Evolutionary conservation across 352 stramenopile species (phyloP).

Genomic region (Phytophthora capsici): DNA sequence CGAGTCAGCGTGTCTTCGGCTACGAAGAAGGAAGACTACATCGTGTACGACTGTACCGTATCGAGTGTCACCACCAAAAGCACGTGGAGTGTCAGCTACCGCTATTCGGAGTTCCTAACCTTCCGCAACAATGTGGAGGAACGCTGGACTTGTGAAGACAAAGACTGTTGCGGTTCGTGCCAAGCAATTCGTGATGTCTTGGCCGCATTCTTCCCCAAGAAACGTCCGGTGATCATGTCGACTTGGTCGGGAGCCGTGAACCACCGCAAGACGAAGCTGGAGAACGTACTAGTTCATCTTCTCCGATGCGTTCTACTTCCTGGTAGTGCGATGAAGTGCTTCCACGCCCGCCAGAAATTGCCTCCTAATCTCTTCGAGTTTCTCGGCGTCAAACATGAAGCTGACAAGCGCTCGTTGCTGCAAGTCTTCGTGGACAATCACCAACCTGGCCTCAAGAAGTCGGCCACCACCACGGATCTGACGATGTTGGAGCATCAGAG

Average conservation of each 20-base stretch:
- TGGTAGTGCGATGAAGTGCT: conserved; percentile 78
- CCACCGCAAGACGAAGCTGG: conserved; percentile 62
- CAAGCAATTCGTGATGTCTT: conserved; percentile 75
- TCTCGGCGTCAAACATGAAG: conserved; percentile 57
- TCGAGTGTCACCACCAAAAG: conserved; percentile 57
- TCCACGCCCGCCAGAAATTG: conserved; percentile 51
- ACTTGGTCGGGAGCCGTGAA: conserved; percentile 46
- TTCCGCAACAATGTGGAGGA: conserved; percentile 67
- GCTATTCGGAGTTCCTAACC: conserved; percentile 68
- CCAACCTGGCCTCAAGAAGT: conserved; percentile 44
- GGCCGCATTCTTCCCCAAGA: conserved; percentile 66
- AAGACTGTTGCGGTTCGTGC: conserved; percentile 69
- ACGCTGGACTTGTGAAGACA: conserved; percentile 55
- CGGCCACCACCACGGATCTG: conserved; percentile 27
- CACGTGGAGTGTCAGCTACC: conserved; percentile 59
- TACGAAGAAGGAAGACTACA: conserved; percentile 53
- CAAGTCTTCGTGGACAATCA: conserved; percentile 75
- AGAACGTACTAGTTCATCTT: conserved; percentile 68
- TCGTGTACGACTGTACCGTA: conserved; percentile 60
- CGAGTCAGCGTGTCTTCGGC: conserved; percentile 48
- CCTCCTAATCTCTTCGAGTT: conserved; percentile 64
- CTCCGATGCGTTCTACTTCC: conserved; percentile 67
- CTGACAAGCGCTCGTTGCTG: conserved; percentile 65
- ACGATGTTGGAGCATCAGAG: conserved; percentile 37
- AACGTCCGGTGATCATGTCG: conserved; percentile 48